These are phyloP conservation scores for Juglanconis sp. DNA, from an alignment of 2,329 filamentous ascomycete species.

Conservation along the genomic window DNA sequence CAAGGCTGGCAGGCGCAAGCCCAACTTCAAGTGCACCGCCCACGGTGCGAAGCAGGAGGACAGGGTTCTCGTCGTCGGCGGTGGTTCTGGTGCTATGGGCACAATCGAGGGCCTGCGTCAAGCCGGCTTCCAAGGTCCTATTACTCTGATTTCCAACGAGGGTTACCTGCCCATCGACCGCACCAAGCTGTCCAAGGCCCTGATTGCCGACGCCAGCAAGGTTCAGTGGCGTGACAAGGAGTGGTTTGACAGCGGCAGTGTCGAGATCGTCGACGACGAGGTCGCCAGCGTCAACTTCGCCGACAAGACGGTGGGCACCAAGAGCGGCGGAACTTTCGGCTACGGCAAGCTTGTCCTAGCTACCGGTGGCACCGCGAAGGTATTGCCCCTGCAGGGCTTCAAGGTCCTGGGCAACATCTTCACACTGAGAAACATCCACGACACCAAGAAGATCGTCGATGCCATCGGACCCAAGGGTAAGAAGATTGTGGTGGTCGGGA, in stretches of 20 bases:
- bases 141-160: conserved; percentile 83
- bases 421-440: conserved; percentile 71
- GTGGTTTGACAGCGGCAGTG: conserved; percentile 66
- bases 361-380: conserved; percentile 75
- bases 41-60: conserved; percentile 45
- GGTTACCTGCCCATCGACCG: conserved; percentile 86
- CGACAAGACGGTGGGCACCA: conserved; percentile 70
- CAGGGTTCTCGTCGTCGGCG: conserved; percentile 81
- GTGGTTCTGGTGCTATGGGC: conserved; percentile 80
- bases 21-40: conserved; percentile 68
- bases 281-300: conserved; percentile 76
- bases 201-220: conserved; percentile 78
- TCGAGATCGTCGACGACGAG: conserved; percentile 58
- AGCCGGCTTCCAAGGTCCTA: conserved; percentile 72
- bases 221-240: conserved; percentile 71
- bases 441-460: conserved; percentile 72
- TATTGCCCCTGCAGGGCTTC: conserved; percentile 78
- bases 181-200: conserved; percentile 91
- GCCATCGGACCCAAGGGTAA: conserved; percentile 82
- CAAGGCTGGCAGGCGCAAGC: conserved; percentile 70
- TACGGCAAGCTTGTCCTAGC: conserved; percentile 91
- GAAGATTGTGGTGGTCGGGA: conserved; percentile 89
- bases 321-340: conserved; percentile 63
- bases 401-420: conserved; percentile 87
- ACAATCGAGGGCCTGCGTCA: conserved; percentile 79